phyloP scores from a whole-genome alignment of 495 filamentous ascomycete species.

The Tuber calosporum region DNA sequence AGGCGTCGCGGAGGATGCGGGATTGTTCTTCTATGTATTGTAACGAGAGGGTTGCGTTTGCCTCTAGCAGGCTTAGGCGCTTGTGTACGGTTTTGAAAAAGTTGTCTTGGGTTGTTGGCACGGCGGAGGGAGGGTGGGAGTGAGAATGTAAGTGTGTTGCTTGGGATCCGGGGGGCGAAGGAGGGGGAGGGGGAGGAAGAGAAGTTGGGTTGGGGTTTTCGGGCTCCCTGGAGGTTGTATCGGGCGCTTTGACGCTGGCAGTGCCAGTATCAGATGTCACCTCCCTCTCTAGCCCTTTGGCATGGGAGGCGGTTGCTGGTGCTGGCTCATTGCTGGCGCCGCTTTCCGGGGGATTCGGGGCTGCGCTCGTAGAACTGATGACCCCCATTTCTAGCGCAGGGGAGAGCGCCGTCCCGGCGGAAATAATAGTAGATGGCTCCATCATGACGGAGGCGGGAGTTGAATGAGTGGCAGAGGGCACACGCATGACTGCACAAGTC shows the following conservation, averaged over 20 bases:
- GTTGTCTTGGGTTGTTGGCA: conserved; percentile 84
- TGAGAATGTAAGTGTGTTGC: conserved; percentile 46
- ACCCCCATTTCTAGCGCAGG: background rate
- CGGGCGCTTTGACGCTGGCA: conserved; percentile 19
- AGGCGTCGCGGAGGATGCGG: conserved; percentile 79
- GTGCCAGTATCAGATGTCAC: conserved; percentile 19
- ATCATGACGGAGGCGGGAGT: conserved; percentile 12
- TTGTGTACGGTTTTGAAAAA: conserved; percentile 97
- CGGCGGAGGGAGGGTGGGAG: conserved; percentile 54
- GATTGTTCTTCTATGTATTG: conserved; percentile 98
- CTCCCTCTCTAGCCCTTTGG: conserved; percentile 30
- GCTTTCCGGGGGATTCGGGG: background rate
- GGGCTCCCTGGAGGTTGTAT: conserved; percentile 10
- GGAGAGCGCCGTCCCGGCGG: conserved; percentile 6
- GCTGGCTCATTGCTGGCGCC: conserved; percentile 1
- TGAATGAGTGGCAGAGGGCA: conserved; percentile 20
- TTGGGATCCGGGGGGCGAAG: conserved; percentile 41
- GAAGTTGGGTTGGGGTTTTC: conserved; percentile 11
- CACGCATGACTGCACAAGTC: conserved; percentile 20
- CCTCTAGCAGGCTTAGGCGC: conserved; percentile 79
- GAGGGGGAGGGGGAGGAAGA: conserved; percentile 27
- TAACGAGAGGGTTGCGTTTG: conserved; percentile 84
- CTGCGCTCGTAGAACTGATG: background rate
- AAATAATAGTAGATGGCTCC: conserved; percentile 15
- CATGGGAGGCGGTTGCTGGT: conserved; percentile 21